Conservation (phyloP, 352 stramenopile genomes). For the Phytophthora pisi region DNA sequence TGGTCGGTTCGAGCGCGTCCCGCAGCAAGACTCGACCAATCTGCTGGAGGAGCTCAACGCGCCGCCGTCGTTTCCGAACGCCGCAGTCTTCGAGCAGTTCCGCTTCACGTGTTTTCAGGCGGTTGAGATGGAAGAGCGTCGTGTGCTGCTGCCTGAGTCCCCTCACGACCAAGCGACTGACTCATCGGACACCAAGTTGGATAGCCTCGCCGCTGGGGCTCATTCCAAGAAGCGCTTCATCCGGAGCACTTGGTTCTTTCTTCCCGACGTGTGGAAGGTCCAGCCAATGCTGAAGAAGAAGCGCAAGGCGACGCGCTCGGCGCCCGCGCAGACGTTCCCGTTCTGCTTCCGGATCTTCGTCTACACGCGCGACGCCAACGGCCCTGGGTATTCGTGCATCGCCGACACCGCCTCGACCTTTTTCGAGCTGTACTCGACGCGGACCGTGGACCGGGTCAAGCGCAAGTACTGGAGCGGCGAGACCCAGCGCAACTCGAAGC, state of each 20-base stretch:
- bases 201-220: conserved; percentile 1
- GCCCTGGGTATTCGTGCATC: conserved; percentile 53
- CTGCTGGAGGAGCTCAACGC: conserved; percentile 47
- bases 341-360: conserved; percentile 89
- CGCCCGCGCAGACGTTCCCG: conserved; percentile 82
- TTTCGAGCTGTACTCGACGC: conserved; percentile 88
- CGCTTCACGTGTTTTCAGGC: conserved; percentile 84
- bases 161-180: conserved; percentile 8
- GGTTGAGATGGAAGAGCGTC: conserved; percentile 80
- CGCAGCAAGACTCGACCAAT: conserved; percentile 63
- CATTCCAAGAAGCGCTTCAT: conserved; percentile 30
- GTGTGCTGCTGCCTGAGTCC: conserved; percentile 36
- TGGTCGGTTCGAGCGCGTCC: conserved; percentile 80
- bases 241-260: conserved; percentile 85
- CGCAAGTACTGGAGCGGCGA: conserved; percentile 63
- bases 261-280: conserved; percentile 89
- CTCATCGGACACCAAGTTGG: conserved; percentile 2
- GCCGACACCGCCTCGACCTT: conserved; percentile 66
- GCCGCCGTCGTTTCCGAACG: conserved; percentile 50
- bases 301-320: conserved; percentile 83
- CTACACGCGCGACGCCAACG: conserved; percentile 44
- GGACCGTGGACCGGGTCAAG: conserved; percentile 84
- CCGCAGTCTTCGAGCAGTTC: conserved; percentile 71
- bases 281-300: conserved; percentile 91
- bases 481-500: conserved; percentile 8